Percentiles rank a stretch among this genome's conserved stretches.
phyloP scores from a whole-genome alignment of 208 protist species.

The Trichomonas gallinae region DNA sequence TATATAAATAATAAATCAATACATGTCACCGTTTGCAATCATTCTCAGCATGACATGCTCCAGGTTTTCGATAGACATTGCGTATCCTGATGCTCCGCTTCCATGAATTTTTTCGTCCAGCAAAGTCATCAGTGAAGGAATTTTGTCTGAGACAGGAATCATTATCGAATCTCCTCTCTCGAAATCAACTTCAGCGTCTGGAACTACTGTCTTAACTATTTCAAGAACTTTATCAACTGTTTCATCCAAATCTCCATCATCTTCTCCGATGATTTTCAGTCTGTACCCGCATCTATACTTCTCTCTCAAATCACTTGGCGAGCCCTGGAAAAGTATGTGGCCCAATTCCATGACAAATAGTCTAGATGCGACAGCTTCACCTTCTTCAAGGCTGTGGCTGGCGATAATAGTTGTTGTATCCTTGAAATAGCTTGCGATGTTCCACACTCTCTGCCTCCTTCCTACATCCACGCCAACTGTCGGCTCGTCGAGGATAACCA shows the following conservation, averaged over 20 bases:
- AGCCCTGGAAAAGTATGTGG: neutral
- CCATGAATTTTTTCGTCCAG: neutral
- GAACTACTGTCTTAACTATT: neutral
- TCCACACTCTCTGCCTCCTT: neutral
- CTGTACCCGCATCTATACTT: neutral
- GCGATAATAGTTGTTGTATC: neutral
- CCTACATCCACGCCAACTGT: neutral
- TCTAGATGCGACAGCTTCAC: neutral
- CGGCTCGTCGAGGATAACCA: conserved; percentile 20
- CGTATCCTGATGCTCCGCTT: neutral
- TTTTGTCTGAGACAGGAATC: neutral
- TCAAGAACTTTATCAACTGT: neutral
- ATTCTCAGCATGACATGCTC: neutral
- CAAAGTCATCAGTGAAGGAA: neutral
- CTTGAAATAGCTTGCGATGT: neutral
- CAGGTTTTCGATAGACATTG: neutral
- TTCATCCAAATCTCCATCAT: neutral
- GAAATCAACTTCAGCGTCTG: neutral
- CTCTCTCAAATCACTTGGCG: neutral
- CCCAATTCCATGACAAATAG: neutral
- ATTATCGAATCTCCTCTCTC: neutral
- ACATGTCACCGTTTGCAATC: neutral
- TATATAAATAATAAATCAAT: neutral
- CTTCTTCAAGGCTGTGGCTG: conserved; percentile 12
- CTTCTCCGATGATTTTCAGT: neutral